A percentile compares a stretch with the other conserved stretches of the same genome.
Evolutionary conservation across 257 asterid genomes (phyloP).

Genomic region (Hygrophila difformis): DNA sequence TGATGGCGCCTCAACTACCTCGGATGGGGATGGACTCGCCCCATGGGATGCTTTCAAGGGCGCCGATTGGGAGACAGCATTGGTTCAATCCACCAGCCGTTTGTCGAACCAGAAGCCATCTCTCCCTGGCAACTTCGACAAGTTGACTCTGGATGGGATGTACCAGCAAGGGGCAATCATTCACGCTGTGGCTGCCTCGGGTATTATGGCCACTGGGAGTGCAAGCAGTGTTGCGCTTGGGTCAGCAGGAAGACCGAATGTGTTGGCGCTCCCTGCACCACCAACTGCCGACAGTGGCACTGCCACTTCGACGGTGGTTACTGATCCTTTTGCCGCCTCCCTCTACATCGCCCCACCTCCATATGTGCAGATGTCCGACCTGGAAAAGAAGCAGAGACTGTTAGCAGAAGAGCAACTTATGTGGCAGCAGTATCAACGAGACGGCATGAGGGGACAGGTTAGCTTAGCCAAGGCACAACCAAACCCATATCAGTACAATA

Average conservation of each 20-base stretch:
- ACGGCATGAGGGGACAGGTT: slow-evolving; percentile 77
- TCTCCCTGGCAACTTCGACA: slow-evolving; percentile 58
- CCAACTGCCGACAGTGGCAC: slow-evolving; percentile 32
- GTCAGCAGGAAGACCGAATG: slow-evolving; percentile 74
- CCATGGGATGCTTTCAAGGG: slow-evolving; percentile 88
- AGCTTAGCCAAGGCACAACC: slow-evolving; percentile 31
- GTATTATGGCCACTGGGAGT: slow-evolving; percentile 62
- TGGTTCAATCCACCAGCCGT: slow-evolving; percentile 69
- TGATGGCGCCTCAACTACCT: slow-evolving; percentile 36
- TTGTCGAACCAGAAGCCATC: slow-evolving; percentile 55
- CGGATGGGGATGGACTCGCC: slow-evolving; percentile 18
- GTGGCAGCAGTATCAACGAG: slow-evolving; percentile 84
- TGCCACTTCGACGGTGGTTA: slow-evolving; percentile 1
- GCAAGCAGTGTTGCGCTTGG: slow-evolving; percentile 81
- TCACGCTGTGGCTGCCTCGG: slow-evolving; percentile 56
- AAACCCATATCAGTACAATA: slow-evolving; percentile 29
- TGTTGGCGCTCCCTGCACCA: slow-evolving; percentile 85
- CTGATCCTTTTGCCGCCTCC: slow-evolving; percentile 71
- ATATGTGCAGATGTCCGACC: slow-evolving; percentile 84
- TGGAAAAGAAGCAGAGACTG: slow-evolving; percentile 79
- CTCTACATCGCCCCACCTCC: slow-evolving; percentile 66
- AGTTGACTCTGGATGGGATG: slow-evolving; percentile 73
- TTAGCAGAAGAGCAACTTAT: slow-evolving; percentile 62
- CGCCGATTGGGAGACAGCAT: slow-evolving; percentile 72
- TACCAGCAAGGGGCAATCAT: slow-evolving; percentile 60